A percentile compares a stretch with the other conserved stretches of the same genome.
Evolutionary conservation across 108 stramenopile species (phyloP).

Genomic region (Cylindrotheca fusiformis): DNA sequence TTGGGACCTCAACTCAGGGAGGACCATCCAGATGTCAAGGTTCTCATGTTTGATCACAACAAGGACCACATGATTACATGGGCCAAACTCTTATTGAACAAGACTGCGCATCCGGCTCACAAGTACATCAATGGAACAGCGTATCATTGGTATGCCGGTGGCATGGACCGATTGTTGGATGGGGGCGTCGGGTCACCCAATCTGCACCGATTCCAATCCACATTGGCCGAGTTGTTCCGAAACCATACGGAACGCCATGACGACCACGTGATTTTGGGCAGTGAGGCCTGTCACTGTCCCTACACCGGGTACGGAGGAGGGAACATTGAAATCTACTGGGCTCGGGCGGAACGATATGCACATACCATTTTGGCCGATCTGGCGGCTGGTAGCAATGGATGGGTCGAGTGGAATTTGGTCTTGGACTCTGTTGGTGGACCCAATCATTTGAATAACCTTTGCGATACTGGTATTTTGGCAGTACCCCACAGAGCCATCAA

Average conservation of each 20-base stretch:
- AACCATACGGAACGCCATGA: slow-evolving; percentile 23
- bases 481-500: slow-evolving; percentile 73
- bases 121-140: slow-evolving; percentile 90
- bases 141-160: slow-evolving; percentile 94
- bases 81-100: slow-evolving; percentile 50
- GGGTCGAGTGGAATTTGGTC: slow-evolving; percentile 93
- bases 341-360: slow-evolving; percentile 84
- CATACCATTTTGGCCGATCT: slow-evolving; percentile 93
- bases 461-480: slow-evolving; percentile 85
- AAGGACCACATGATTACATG: slow-evolving; percentile 89
- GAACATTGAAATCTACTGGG: slow-evolving; percentile 68
- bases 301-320: slow-evolving; percentile 83
- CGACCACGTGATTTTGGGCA: slow-evolving; percentile 56
- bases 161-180: slow-evolving; percentile 83
- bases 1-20: slow-evolving; percentile 74
- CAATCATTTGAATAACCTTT: slow-evolving; percentile 90
- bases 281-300: slow-evolving; percentile 83
- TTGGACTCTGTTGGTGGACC: slow-evolving; percentile 89
- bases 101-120: slow-evolving; percentile 33
- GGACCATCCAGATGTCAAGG: slow-evolving; percentile 82
- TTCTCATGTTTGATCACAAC: slow-evolving; percentile 96
- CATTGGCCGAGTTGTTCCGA: slow-evolving; percentile 24
- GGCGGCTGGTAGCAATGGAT: slow-evolving; percentile 85
- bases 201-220: slow-evolving; percentile 66
- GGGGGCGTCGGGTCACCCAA: slow-evolving; percentile 82